Base-by-base conservation (phyloP, 768 basidiomycete genomes). In the Mycena belliarum region DNA sequence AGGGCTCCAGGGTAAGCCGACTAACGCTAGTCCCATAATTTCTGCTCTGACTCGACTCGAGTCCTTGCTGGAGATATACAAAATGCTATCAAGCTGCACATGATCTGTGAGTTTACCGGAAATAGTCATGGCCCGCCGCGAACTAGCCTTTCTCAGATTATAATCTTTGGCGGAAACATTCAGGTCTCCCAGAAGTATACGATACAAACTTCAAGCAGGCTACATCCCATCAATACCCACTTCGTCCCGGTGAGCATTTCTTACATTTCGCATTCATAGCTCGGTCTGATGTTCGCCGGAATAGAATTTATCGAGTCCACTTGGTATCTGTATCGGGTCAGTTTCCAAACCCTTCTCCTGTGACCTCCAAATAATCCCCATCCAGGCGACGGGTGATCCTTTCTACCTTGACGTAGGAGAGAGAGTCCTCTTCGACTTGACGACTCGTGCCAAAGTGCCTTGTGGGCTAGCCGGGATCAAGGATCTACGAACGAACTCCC, bases 241-340 rank as follows among this genome's bases (percentile, higher is more conserved):
- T 93, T 55, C 79, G 92, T 51, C 92, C 92, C 57, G 87, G 87
- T 84, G 66, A 57, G 70, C 60, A 25, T 24, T 48, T 6, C 54
- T 41, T 18, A 49, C 38, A n/a, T n/a, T 24, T 10, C 25, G 26
- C 3, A 35, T 10, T 12, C 40, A 16, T 46, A 32, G 38, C 47
- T 32, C 21, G 35, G 37, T 41, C 40, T 41, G 2, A 41, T 24
- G 33, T 12, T 15, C n/a, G 50, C 18, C 43, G 38, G 42, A 24
- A 8, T 29, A 85, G 96, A 99, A 73, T 95, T 97, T 65, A 83
- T 97, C 55, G 97, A 99, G 73, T 94, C 91, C 21, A 99, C 93
- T 6, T 95, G 95, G 87, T 97, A 95, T 73, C 77, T 98, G 18
- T 98, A 97, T 67, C 82, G 91, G 49, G 93, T 90, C 64, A 60